Percentiles rank a stretch among this genome's conserved stretches.
Evolutionary conservation across 805 yeast genomes (phyloP).

Genomic region (Monosporozyma unispora): DNA sequence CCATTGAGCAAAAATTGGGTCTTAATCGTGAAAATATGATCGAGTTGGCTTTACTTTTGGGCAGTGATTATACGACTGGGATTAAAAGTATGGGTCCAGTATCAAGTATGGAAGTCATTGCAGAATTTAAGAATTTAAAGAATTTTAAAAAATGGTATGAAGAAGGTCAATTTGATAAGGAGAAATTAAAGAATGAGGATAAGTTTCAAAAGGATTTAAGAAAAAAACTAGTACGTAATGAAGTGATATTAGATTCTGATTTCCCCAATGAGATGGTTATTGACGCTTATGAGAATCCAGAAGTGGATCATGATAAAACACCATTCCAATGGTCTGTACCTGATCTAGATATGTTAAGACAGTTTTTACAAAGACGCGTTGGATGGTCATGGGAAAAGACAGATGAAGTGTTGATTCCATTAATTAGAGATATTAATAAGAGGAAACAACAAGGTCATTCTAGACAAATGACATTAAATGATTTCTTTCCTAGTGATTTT

Average conservation of each 20-base stretch:
- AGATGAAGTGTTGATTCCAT: constrained; percentile 79
- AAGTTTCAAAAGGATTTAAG: constrained; percentile 51
- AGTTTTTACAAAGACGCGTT: constrained; percentile 56
- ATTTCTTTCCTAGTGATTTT: constrained; percentile 57
- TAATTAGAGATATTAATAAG: constrained; percentile 68
- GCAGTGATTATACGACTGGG: constrained; percentile 95
- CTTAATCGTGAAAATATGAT: constrained; percentile 56
- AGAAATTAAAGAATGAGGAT: constrained; percentile 34
- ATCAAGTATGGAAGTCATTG: constrained; percentile 77
- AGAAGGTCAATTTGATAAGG: constrained; percentile 34
- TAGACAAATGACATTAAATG: constrained; percentile 51
- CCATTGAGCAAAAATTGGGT: constrained; percentile 56
- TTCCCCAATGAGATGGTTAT: constrained; percentile 66
- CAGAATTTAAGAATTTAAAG: constrained; percentile 56
- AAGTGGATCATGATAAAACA: constrained; percentile 73
- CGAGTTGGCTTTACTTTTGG: constrained; percentile 73
- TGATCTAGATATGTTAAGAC: constrained; percentile 67
- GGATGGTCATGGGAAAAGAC: constrained; percentile 74
- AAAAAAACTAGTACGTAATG: constrained; percentile 42
- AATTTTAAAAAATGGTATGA: constrained; percentile 35
- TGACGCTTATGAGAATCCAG: constrained; percentile 72
- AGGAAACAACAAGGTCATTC: constrained; percentile 38
- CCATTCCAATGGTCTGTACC: constrained; percentile 87
- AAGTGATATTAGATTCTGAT: constrained; percentile 46
- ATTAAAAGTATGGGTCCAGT: constrained; percentile 92